Percentiles rank a stretch among this genome's conserved stretches.
These are phyloP conservation scores for Corniculantispora saksenae DNA, from an alignment of 2,329 filamentous ascomycete genomes.

Conservation along the genomic window DNA sequence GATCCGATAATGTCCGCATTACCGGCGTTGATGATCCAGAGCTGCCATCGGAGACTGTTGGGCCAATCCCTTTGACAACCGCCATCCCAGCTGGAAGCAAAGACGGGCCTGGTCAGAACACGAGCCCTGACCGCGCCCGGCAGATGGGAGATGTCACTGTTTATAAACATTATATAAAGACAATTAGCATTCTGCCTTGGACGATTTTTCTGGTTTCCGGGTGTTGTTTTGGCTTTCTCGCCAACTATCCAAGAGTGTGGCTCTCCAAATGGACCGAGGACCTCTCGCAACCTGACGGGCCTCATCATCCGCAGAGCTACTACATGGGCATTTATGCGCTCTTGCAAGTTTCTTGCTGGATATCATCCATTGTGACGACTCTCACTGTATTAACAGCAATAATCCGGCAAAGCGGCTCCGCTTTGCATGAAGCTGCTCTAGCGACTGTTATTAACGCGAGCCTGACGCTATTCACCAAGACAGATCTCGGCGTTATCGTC, in stretches of 20 bases:
- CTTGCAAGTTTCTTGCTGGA: neutral
- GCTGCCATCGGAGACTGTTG: neutral
- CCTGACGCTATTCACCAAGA: constrained; percentile 42
- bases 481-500: constrained; percentile 42
- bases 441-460: constrained; percentile 38
- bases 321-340: neutral
- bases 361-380: neutral
- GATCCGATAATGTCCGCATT: neutral
- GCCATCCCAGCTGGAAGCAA: neutral
- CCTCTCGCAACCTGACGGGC: constrained; percentile 14
- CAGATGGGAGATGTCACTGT: constrained; percentile 25
- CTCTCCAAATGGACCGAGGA: constrained; percentile 34
- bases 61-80: neutral
- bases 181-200: constrained; percentile 15
- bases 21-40: no score
- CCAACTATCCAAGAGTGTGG: constrained; percentile 31
- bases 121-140: neutral
- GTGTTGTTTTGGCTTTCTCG: constrained; percentile 22
- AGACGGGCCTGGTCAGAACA: no score
- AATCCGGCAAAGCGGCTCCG: neutral
- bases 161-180: constrained; percentile 28
- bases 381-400: neutral
- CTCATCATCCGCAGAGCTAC: constrained; percentile 9
- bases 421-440: constrained; percentile 35
- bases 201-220: constrained; percentile 12